Percentiles rank a stretch among this genome's conserved stretches.
These are phyloP conservation scores for Sarocladium strictum DNA, from an alignment of 2,329 filamentous ascomycete species.

Conservation along the genomic window DNA sequence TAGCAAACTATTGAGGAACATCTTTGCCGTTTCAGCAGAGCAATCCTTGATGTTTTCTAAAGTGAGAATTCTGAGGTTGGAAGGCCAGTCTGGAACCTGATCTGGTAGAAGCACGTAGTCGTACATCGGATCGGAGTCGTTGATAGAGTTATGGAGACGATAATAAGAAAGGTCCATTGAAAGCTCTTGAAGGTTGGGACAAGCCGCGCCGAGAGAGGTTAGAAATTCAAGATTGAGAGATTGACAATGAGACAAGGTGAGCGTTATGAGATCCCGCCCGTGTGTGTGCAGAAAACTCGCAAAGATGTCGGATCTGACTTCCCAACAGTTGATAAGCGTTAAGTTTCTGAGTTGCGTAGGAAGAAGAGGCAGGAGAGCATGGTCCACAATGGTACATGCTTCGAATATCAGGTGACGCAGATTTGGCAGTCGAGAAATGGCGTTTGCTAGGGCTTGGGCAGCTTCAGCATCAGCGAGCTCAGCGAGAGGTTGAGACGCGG, in stretches of 20 bases:
- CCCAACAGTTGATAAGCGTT: conserved; percentile 73
- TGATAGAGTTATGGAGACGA: conserved; percentile 59
- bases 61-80: conserved; percentile 48
- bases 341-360: conserved; percentile 62
- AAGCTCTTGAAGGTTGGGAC: conserved; percentile 64
- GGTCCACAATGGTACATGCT: conserved; percentile 66
- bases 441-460: conserved; percentile 23
- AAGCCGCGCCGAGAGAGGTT: conserved; percentile 56
- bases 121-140: conserved; percentile 71
- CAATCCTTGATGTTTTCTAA: conserved; percentile 31
- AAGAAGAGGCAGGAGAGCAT: conserved; percentile 60
- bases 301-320: conserved; percentile 63
- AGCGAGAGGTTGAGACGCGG: conserved; percentile 24
- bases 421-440: conserved; percentile 44
- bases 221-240: conserved; percentile 72
- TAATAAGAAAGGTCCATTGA: conserved; percentile 76
- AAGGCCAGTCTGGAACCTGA: conserved; percentile 74
- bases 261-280: conserved; percentile 58
- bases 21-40: conserved; percentile 59
- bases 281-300: conserved; percentile 59
- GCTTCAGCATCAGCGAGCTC: conserved; percentile 22
- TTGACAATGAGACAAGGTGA: conserved; percentile 74
- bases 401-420: conserved; percentile 67
- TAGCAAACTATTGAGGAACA: conserved; percentile 74
- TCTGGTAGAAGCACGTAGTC: conserved; percentile 56